A percentile compares a stretch with the other conserved stretches of the same genome.
Conservation (phyloP, 1,284 basidiomycete species). For the Cutaneotrichosporon cavernicola region DNA sequence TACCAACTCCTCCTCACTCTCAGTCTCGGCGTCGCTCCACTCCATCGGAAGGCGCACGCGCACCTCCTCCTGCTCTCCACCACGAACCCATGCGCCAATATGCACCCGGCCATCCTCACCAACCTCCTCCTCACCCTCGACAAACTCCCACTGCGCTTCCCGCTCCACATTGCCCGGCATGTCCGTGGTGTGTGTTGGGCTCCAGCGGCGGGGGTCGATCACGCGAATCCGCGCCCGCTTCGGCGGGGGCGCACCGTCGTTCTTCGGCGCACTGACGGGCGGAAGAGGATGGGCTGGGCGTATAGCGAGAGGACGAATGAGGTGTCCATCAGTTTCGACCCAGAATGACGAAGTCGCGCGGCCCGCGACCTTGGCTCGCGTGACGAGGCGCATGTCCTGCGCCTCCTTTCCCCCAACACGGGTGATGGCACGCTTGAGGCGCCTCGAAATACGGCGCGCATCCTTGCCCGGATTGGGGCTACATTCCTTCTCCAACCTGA, state of each 20-base stretch:
- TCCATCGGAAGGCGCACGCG: slow-evolving; percentile 9
- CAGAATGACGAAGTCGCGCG: slow-evolving; percentile 29
- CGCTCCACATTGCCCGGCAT: slow-evolving; percentile 10
- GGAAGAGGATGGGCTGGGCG: slow-evolving; percentile 44
- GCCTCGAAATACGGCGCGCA: slow-evolving; percentile 12
- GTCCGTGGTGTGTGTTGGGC: slow-evolving; percentile 24
- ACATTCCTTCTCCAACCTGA: slow-evolving; percentile 30
- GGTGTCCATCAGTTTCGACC: slow-evolving; percentile 32
- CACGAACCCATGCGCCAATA: slow-evolving; percentile 18
- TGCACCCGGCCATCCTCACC: slow-evolving; percentile 21
- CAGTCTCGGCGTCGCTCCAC: slow-evolving; percentile 13
- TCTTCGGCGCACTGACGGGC: background rate
- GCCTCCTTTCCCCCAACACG: slow-evolving; percentile 43
- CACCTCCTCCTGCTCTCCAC: slow-evolving; percentile 10
- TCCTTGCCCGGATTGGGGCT: slow-evolving; percentile 24
- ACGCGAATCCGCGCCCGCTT: slow-evolving; percentile 35
- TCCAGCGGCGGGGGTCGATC: slow-evolving; percentile 38
- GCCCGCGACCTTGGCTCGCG: slow-evolving; percentile 20
- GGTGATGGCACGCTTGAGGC: slow-evolving; percentile 12
- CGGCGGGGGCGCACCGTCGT: slow-evolving; percentile 11
- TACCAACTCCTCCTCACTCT: slow-evolving; percentile 2
- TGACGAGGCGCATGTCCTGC: slow-evolving; percentile 46
- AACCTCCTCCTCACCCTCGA: slow-evolving; percentile 14
- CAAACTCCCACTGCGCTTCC: slow-evolving; percentile 18
- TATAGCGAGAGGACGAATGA: slow-evolving; percentile 43